These are phyloP conservation scores for Haplosporangium sp. DNA, from an alignment of 371 early-diverging fungal genomes.

Conservation along the genomic window DNA sequence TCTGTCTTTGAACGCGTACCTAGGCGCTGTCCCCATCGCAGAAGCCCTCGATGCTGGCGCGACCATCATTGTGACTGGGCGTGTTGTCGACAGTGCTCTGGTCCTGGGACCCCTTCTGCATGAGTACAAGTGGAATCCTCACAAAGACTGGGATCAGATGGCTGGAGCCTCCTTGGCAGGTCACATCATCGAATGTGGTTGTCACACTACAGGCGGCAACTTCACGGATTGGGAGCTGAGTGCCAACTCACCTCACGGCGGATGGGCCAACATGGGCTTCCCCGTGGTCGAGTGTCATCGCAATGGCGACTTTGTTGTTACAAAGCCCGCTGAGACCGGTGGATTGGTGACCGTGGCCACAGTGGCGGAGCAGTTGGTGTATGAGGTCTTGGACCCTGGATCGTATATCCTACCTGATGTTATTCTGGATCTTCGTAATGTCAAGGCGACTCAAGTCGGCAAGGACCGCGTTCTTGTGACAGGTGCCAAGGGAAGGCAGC, in stretches of 20 bases:
- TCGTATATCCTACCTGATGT: conserved; percentile 80
- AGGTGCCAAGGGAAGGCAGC: conserved; percentile 75
- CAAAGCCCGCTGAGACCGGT: conserved; percentile 78
- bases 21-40: conserved; percentile 70
- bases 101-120: conserved; percentile 70
- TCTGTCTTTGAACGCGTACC: conserved; percentile 73
- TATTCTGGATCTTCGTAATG: conserved; percentile 74
- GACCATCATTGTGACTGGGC: conserved; percentile 79
- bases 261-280: conserved; percentile 80
- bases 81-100: conserved; percentile 78
- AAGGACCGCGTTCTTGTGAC: conserved; percentile 71
- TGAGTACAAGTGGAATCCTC: conserved; percentile 66
- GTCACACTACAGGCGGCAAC: conserved; percentile 82
- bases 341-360: conserved; percentile 74
- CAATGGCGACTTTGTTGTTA: conserved; percentile 72
- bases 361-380: conserved; percentile 78
- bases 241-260: conserved; percentile 68
- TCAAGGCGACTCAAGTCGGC: conserved; percentile 66
- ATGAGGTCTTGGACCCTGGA: conserved; percentile 80
- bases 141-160: conserved; percentile 68
- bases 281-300: conserved; percentile 73
- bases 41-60: conserved; percentile 73
- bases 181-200: conserved; percentile 83
- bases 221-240: conserved; percentile 80
- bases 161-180: conserved; percentile 80